Evolutionary conservation across 1,139 yeast genomes (phyloP), one percentile per base, ranked within the genome.

Genomic region (Geotrichum carabidarum): DNA sequence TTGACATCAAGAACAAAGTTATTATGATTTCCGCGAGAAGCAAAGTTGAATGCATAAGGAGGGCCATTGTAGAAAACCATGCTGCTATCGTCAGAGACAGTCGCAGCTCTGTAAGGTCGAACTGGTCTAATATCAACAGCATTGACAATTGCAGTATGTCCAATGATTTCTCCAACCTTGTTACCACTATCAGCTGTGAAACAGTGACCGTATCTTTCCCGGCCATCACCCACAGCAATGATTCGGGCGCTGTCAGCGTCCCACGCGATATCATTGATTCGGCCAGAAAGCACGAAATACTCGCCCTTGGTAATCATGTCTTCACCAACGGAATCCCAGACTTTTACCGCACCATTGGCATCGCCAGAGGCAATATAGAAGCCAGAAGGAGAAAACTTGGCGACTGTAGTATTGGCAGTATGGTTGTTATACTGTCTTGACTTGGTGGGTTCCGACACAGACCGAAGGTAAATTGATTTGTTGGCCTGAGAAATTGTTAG

Each of bases 161-260:
- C 99, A 55, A 90, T 84, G 62, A 94, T 85, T 68, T 93, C 98
- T 53, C 99, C 99, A 47, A 93, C 84, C 9, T 96, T 82, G 70
- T 93, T 93, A 56, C 99, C 99, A 0, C 95, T 79, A 68, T 93
- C 99, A 79, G 87, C 86, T 6, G 96, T 82, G 66, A 93, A 89
- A 59, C 95, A 91, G 63, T 87, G 96, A 2, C 98, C 99, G 66
- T 82, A 90, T 60, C 86, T 79, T 64, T 91, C 97, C 64, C 86
- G 85, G 49, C 99, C 98, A 63, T 87, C 86, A 53, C 99, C 99
- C 9, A 91, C 98, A 1, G 96, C 96, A 67, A 94, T 87, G 54
- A 94, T 74, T 60, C 99, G 78, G 56, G 83, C 75, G 50, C 84
- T 82, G 65, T 94, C 99, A 18, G 86, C 85, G 68, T 94, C 99